Base-by-base conservation (phyloP, 225 moss, liverwort and hornwort genomes). In the Polytrichum formosum region DNA sequence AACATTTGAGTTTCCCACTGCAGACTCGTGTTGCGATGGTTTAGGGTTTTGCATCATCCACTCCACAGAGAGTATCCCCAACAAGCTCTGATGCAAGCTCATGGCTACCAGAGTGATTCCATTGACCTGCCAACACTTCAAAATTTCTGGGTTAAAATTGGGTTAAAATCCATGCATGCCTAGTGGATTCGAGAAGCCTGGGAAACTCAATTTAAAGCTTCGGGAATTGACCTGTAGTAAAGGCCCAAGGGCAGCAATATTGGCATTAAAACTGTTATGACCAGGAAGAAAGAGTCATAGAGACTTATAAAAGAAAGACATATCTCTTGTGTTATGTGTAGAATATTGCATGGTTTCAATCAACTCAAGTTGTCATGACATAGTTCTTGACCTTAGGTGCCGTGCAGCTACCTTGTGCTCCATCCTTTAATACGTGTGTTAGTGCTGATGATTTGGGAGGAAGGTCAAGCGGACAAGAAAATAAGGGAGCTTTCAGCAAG, bases 391-490 rank as follows among this genome's bases (percentile, higher is more conserved):
- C 80, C 83, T 75, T 79, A 46, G 46, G 46, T 20, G 73, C 69
- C 66, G 73, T 65, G 35, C 18, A 60, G 55, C 74, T 69, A 35
- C 63, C 67, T n/a, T 77, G 68, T 33, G 16, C 56, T 71, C 76
- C 69, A 33, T 70, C 35, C 33, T 63, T 55, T n/a, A 72, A 55
- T 67, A 7, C 26, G 1, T 64, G 70, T 27, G 56, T 63, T 65
- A 70, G 7, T 61, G 62, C 35, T 28, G 75, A 75, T 69, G 71
- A 54, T 62, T 75, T 73, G 63, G 55, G 73, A 2, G 83, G 85
- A 72, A 89, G 81, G 67, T 74, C 74, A 22, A 89, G 70, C 54
- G 86, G 83, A 7, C 70, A 68, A 25, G 89, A 89, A 64, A 89
- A 81, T 37, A 89, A 25, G 23, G 80, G 76, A 4, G 66, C 54